Conservation (phyloP, 768 basidiomycete species). For the Dioszegia hungarica region DNA sequence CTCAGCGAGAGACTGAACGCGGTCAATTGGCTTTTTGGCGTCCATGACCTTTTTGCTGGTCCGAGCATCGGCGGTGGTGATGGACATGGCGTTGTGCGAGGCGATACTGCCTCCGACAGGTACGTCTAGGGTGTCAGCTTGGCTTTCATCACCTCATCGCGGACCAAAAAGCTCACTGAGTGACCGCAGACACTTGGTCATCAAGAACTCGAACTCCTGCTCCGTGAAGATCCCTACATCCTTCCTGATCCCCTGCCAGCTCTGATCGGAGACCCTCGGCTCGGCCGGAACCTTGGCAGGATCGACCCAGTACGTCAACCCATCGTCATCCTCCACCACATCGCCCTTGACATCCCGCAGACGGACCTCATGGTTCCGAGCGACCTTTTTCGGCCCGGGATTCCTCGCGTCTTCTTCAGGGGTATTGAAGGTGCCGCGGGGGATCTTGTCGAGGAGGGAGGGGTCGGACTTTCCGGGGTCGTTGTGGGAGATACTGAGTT, state of each 20-base stretch:
- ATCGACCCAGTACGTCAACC: constrained; percentile 34
- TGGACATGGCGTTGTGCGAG: constrained; percentile 36
- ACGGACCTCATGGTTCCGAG: constrained; percentile 26
- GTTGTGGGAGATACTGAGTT: constrained; percentile 72
- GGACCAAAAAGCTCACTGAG: constrained; percentile 29
- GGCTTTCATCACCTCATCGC: background rate
- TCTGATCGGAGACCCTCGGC: constrained; percentile 23
- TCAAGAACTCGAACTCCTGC: constrained; percentile 75
- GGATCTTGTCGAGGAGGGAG: constrained; percentile 56
- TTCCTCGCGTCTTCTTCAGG: constrained; percentile 33
- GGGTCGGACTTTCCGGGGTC: constrained; percentile 74
- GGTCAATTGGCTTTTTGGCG: constrained; percentile 50
- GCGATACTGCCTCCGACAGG: constrained; percentile 49
- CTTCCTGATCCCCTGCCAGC: constrained; percentile 44
- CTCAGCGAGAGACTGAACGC: constrained; percentile 65
- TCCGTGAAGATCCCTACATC: constrained; percentile 75
- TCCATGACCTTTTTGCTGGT: constrained; percentile 69
- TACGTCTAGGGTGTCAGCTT: constrained; percentile 28
- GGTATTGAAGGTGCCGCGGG: constrained; percentile 32
- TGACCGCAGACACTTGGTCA: constrained; percentile 74
- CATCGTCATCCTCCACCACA: constrained; percentile 36
- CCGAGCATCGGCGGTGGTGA: constrained; percentile 58
- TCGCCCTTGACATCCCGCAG: constrained; percentile 33
- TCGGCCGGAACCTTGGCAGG: constrained; percentile 19
- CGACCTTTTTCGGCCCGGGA: constrained; percentile 13